Base-by-base conservation (phyloP, 805 yeast genomes). In the Komagataella kurtzmanii region DNA sequence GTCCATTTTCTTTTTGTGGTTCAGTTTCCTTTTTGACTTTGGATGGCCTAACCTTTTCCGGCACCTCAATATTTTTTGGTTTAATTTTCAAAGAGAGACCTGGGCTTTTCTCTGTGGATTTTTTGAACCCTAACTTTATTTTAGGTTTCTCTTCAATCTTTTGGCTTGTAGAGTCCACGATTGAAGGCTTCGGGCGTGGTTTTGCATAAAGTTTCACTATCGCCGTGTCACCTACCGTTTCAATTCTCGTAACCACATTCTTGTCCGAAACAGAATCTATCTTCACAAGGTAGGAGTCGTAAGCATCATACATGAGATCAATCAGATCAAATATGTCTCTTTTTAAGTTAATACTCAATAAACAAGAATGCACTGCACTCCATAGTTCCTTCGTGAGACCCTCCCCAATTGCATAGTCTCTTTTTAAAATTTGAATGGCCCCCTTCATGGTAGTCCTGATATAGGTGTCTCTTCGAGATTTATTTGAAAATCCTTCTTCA, bases 251-350 rank as follows among this genome's bases (percentile, higher is more conserved):
- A 6, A 77, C 79, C 21, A 93, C 69, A 56, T 78, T 79, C 61
- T 79, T 82, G 50, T 80, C 80, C 56, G 81, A 74, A 2, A 97
- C 97, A 12, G 81, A 66, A 5, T 80, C 75, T 19, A 89, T 66
- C 3, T 68, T 74, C 1, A 88, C 88, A n/a, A 76, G 60, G 47
- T 82, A 74, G 2, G 79, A 71, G 55, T 85, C 82, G 30, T 69
- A 65, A 6, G 89, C 77, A 45, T 75, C 75, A 58, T 79, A 86
- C 24, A 91, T 65, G 7, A 91, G 75, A 46, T 80, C 79, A 50
- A 86, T 71, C 3, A 87, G 59, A 53, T 80, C 85, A 56, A 85
- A 81, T 7, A 91, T 59, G 43, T 74, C 64, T 53, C 90, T 73
- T 56, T 81, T 79, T 40, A 81, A 81, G 46, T 76, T 67, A 1